phyloP scores from a whole-genome alignment of 331 rosid genomes.

The Cucumis variabilis region DNA sequence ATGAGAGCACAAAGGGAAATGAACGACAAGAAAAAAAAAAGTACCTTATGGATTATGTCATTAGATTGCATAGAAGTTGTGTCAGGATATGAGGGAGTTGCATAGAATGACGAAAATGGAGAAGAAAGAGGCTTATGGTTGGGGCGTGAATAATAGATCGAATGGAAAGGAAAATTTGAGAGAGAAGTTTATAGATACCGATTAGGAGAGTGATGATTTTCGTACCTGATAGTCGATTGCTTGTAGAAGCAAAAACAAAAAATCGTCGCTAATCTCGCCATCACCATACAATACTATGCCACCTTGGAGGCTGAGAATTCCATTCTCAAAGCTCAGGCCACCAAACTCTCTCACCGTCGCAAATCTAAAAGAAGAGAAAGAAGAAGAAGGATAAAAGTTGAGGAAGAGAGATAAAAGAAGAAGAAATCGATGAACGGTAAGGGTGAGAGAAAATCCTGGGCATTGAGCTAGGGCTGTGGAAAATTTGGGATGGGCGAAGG shows the following conservation, averaged over 20 bases:
- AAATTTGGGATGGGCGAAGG: too few species aligned
- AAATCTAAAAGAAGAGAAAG: too few species aligned
- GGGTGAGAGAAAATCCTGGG: too few species aligned
- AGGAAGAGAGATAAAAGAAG: too few species aligned
- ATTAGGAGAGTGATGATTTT: too few species aligned
- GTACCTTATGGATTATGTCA: conserved; percentile 56
- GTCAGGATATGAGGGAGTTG: conserved; percentile 32
- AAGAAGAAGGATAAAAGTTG: too few species aligned
- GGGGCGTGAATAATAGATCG: conserved; percentile 37
- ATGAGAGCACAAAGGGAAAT: too few species aligned
- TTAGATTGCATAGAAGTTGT: conserved; percentile 39
- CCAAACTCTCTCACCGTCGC: conserved; percentile 59
- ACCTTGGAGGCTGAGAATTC: conserved; percentile 80
- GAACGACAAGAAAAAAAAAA: neutral
- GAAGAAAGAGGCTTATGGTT: conserved; percentile 39
- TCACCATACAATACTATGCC: conserved; percentile 65
- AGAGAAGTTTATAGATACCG: too few species aligned
- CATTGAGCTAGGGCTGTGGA: too few species aligned
- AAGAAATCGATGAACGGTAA: too few species aligned
- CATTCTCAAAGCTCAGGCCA: conserved; percentile 73
- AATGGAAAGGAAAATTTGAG: conserved; percentile 52
- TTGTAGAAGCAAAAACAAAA: too few species aligned
- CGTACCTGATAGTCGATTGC: too few species aligned
- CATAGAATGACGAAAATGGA: conserved; percentile 43
- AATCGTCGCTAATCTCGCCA: conserved; percentile 34